Percentiles rank a stretch among this genome's conserved stretches.
These are phyloP conservation scores for Apostasia ramifera DNA, from an alignment of 106 monocot genomes.

Conservation along the genomic window DNA sequence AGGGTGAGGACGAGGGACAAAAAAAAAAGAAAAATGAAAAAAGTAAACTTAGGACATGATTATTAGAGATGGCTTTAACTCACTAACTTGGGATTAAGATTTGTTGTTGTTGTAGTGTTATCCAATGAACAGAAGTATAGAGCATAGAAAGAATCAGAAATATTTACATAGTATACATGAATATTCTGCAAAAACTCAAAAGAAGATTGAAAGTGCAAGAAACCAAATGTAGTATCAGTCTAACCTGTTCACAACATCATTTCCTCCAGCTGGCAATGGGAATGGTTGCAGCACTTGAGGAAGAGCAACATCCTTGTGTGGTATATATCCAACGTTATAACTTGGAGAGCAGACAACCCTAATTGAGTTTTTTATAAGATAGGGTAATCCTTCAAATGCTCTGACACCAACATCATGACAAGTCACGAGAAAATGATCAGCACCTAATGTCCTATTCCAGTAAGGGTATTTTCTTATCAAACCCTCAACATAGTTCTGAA, in stretches of 20 bases:
- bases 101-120: no score
- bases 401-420: conserved; percentile 99
- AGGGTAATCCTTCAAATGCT: conserved; percentile 77
- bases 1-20: no score
- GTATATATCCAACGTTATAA: conserved; percentile 83
- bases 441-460: conserved; percentile 93
- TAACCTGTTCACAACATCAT: conserved; percentile 84
- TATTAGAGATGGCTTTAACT: no score
- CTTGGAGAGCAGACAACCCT: conserved; percentile 92
- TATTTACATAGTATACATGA: background rate
- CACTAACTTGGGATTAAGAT: no score
- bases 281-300: conserved; percentile 96
- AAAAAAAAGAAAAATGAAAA: no score
- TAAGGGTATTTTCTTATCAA: conserved; percentile 93
- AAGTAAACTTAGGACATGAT: no score
- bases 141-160: no score
- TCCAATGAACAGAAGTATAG: no score
- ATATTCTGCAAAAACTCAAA: background rate
- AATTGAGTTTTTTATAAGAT: conserved; percentile 79
- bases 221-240: background rate
- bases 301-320: conserved; percentile 95
- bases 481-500: conserved; percentile 76
- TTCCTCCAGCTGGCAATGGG: conserved; percentile 87
- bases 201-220: conserved; percentile 1
- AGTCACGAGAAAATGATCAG: conserved; percentile 92